Evolutionary conservation across 139 green algal species (phyloP), one percentile per base, ranked within the genome.

Genomic region (Gonium pectorale): DNA sequence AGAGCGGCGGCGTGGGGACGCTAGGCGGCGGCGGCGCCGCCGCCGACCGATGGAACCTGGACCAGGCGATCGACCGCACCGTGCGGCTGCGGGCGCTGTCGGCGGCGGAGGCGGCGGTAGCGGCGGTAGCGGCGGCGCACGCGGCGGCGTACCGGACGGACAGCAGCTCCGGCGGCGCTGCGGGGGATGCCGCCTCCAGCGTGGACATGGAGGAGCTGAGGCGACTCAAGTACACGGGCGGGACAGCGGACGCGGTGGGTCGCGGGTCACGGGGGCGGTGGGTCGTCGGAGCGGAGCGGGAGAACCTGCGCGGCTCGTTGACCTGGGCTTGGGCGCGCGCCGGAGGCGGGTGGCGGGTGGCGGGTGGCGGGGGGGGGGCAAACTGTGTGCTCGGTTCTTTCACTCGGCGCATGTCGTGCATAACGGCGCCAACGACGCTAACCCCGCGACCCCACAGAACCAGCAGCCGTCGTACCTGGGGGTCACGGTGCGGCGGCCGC

Each of bases 171-270:
- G 13, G 15, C 1, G 46, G 40, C n/a, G 79, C 31, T 27, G 43
- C 19, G 33, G 64, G 64, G 5, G 35, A 15, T 21, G 46, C 11
- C 15, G 60, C 9, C 11, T n/a, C n/a, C n/a, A n/a, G n/a, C 38
- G 46, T 44, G 46, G 62, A 71, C 35, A 49, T 77, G 49, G 64
- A 85, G 79, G 79, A 85, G 64, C 64, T 85, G 33, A 19, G 49
- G 64, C 26, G 31, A 49, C 79, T 85, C 3, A 85, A 85, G 64
- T 35, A 78, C 35, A 8, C 37, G 38, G 40, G 54, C n/a, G 59
- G 59, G 0, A 44, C 63, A 5, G 6, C 59, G 59, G 75, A 44
- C 8, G 13, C 29, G n/a, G n/a, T n/a, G n/a, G n/a, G n/a, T n/a
- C n/a, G n/a, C n/a, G n/a, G n/a, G n/a, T n/a, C n/a, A n/a, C n/a